Evolutionary conservation across 495 filamentous ascomycete genomes (phyloP), one percentile per base, ranked within the genome.

Genomic region (Tuber magnatum): DNA sequence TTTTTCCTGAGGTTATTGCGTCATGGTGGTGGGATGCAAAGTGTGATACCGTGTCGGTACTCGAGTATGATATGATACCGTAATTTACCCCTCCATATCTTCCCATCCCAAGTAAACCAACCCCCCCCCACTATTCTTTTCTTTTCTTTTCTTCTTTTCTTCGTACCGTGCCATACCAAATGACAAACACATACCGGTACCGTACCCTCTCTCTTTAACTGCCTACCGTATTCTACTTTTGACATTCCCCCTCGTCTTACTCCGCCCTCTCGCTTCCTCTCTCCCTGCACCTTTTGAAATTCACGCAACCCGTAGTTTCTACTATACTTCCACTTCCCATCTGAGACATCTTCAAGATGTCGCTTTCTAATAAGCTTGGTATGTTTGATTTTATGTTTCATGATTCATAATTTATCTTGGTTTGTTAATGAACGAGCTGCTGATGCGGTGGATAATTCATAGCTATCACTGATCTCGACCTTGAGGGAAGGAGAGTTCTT

Each of bases 401-500:
- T 51, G 41, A 35, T 1, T 46, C 68, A 39, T 65, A 56, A 69
- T 39, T 70, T 46, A 51, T 24, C 12, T 68, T 71, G 28, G 24
- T 22, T 28, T 32, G 20, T 32, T 56, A 35, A 65, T 65, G 56
- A 28, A 39, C 46, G 7, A 73, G 38, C 39, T 72, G 68, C 73
- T 79, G 24, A 79, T 69, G 42, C 35, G 14, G 51, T 56, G n/a
- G 28, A 69, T 51, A 18, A 28, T 41, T 22, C 20, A 75, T 77
- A 83, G 91, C 93, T 73, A 97, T 98, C 86, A 92, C 91, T 73
- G 94, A 97, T 78, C 90, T 94, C 82, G 94, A 99, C 86, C 90
- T 98, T 84, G 96, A 96, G 89, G 94, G 88, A 88, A 99, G 98
- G 90, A 90, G 94, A 83, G 94, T 97, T 84, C 88, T 99, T 82